Evolutionary conservation across 495 filamentous ascomycete species (phyloP).

Genomic region (Staphylotrichum longicolle): DNA sequence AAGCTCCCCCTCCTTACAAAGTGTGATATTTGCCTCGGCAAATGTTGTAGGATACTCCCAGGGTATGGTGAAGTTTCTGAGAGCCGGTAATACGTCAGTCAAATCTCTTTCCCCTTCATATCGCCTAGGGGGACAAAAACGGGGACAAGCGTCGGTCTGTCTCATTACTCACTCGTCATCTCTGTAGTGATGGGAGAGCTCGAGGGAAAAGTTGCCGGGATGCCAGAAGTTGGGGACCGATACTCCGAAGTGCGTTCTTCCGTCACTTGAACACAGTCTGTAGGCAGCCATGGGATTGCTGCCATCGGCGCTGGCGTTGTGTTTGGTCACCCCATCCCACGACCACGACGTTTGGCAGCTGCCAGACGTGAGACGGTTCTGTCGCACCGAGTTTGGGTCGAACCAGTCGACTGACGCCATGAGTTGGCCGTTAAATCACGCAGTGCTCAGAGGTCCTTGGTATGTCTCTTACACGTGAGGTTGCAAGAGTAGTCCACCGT

Average conservation of each 20-base stretch:
- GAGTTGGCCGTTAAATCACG: background rate
- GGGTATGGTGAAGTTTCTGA: conserved; percentile 32
- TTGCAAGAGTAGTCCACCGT: conserved; percentile 15
- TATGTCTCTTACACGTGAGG: conserved; percentile 11
- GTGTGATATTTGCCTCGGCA: conserved; percentile 9
- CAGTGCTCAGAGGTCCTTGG: background rate
- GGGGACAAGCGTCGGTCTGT: no score
- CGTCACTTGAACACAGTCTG: conserved; percentile 25
- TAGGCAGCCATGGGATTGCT: conserved; percentile 25
- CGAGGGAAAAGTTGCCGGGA: conserved; percentile 34
- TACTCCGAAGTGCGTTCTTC: conserved; percentile 27
- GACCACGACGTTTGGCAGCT: conserved; percentile 28
- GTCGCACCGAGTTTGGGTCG: conserved; percentile 37
- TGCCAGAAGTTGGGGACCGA: conserved; percentile 28
- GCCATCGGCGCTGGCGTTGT: conserved; percentile 18
- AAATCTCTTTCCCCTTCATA: background rate
- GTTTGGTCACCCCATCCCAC: conserved; percentile 33
- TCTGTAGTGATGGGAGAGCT: conserved; percentile 33
- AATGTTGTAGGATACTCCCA: conserved; percentile 29
- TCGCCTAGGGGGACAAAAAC: background rate
- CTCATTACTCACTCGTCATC: conserved; percentile 31
- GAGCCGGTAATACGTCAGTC: background rate
- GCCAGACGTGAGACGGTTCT: conserved; percentile 32
- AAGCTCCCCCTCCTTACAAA: conserved; percentile 12
- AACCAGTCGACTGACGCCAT: conserved; percentile 32